Conservation (phyloP, 495 filamentous ascomycete genomes). For the Penicillium ochrochloron region DNA sequence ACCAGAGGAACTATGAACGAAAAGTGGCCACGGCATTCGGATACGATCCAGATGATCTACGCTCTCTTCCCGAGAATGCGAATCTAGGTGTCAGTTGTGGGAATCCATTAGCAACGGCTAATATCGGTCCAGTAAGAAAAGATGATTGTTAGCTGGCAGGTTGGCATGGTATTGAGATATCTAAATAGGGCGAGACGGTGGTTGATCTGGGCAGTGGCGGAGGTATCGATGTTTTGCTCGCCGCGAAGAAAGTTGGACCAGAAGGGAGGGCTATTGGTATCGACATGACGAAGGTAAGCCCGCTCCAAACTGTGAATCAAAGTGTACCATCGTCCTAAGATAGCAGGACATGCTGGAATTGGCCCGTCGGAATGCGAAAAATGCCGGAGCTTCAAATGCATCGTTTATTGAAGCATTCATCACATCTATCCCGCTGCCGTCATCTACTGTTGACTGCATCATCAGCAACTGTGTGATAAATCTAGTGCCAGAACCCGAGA, state of each 20-base stretch:
- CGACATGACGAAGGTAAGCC: slow-evolving; percentile 64
- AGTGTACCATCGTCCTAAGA: slow-evolving; percentile 4
- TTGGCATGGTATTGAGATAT: neutral
- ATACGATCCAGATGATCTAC: slow-evolving; percentile 4
- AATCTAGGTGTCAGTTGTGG: slow-evolving; percentile 16
- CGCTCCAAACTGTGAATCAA: neutral
- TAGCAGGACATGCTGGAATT: slow-evolving; percentile 61
- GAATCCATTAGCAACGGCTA: slow-evolving; percentile 21
- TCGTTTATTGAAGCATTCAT: slow-evolving; percentile 58
- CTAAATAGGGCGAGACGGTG: slow-evolving; percentile 60
- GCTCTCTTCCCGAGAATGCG: slow-evolving; percentile 11
- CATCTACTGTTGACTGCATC: slow-evolving; percentile 55
- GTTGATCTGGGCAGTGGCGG: slow-evolving; percentile 66
- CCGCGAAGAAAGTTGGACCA: slow-evolving; percentile 57
- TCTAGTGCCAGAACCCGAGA: slow-evolving; percentile 62
- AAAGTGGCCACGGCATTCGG: slow-evolving; percentile 13
- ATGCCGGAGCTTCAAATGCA: slow-evolving; percentile 45
- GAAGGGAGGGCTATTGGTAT: slow-evolving; percentile 62
- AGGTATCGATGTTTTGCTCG: slow-evolving; percentile 67
- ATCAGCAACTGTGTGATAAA: slow-evolving; percentile 70
- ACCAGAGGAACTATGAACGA: slow-evolving; percentile 5
- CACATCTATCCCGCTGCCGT: slow-evolving; percentile 52
- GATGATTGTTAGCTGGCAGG: too few relatives aligned
- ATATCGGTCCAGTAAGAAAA: slow-evolving; percentile 18
- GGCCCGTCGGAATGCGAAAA: slow-evolving; percentile 47